These are phyloP conservation scores for Skeletonema grethae DNA, from an alignment of 108 stramenopile genomes.

Conservation along the genomic window DNA sequence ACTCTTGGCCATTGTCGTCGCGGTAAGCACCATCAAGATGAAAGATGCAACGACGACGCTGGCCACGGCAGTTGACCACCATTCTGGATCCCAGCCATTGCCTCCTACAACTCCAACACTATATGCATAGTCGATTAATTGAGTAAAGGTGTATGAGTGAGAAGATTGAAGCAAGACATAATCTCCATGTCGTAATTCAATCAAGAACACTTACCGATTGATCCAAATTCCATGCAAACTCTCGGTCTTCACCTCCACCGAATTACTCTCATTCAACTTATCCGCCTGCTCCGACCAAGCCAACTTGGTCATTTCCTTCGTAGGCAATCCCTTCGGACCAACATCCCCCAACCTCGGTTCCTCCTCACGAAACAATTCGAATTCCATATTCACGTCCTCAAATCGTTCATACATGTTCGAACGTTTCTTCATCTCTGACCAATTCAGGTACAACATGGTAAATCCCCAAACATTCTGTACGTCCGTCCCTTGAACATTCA, in stretches of 20 bases:
- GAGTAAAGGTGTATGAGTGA: too few species aligned
- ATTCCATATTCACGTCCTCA: neutral
- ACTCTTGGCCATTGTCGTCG: conserved; percentile 7
- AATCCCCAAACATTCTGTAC: conserved; percentile 6
- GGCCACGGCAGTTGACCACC: conserved; percentile 6
- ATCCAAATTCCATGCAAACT: conserved; percentile 11
- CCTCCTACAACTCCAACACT: neutral
- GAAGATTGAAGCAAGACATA: too few species aligned
- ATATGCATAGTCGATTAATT: too few species aligned
- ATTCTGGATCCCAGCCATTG: neutral
- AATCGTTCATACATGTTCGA: conserved; percentile 8
- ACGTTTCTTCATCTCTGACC: conserved; percentile 2
- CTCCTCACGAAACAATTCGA: neutral
- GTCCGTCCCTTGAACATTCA: neutral
- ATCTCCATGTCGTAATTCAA: too few species aligned
- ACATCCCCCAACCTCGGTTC: neutral
- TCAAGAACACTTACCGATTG: neutral
- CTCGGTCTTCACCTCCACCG: conserved; percentile 1
- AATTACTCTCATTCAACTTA: conserved; percentile 7
- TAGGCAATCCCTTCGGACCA: neutral
- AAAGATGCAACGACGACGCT: conserved; percentile 8
- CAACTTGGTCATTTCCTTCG: neutral
- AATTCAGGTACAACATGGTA: neutral
- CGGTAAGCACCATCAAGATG: conserved; percentile 8
- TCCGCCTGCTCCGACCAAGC: neutral